A percentile compares a stretch with the other conserved stretches of the same genome.
These are phyloP conservation scores for Aspergillus carbonarius DNA, from an alignment of 2,329 filamentous ascomycete species.

Conservation along the genomic window DNA sequence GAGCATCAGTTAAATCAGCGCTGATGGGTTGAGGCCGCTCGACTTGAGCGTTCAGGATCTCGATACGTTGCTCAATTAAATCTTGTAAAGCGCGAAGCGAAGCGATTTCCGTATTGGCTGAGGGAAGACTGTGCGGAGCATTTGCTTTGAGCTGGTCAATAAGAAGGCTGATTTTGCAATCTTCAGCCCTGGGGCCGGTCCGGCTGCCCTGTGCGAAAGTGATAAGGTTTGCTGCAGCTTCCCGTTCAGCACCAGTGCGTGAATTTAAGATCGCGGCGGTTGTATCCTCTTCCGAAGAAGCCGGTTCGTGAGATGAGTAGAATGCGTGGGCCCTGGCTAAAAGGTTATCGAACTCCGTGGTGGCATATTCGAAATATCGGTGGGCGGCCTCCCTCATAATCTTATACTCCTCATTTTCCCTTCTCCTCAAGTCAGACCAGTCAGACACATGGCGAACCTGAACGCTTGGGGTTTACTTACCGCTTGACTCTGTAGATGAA, in stretches of 20 bases:
- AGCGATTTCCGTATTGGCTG: conserved; percentile 29
- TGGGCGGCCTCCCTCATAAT: conserved; percentile 21
- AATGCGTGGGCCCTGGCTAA: conserved; percentile 26
- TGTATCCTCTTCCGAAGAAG: conserved; percentile 17
- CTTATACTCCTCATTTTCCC: conserved; percentile 23
- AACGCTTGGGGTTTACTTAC: conserved; percentile 20
- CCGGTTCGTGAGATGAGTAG: conserved; percentile 27
- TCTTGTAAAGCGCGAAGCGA: conserved; percentile 32
- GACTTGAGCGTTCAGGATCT: conserved; percentile 18
- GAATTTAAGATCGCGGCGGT: conserved; percentile 23
- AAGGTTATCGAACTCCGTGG: conserved; percentile 25
- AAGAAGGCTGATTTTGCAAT: conserved; percentile 27
- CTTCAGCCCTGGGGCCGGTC: conserved; percentile 11
- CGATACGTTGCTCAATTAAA: conserved; percentile 32
- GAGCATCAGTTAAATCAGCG: neutral
- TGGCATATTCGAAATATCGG: conserved; percentile 27
- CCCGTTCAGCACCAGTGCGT: conserved; percentile 30
- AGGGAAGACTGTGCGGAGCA: conserved; percentile 25
- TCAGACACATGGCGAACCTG: neutral
- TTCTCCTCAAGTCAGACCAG: conserved; percentile 14
- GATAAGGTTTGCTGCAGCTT: conserved; percentile 34
- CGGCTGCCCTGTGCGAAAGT: conserved; percentile 26
- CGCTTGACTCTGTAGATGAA: conserved; percentile 66
- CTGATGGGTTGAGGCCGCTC: neutral
- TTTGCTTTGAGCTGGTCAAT: conserved; percentile 33